phyloP scores from a whole-genome alignment of 257 asterid species.

The Lantana camara region DNA sequence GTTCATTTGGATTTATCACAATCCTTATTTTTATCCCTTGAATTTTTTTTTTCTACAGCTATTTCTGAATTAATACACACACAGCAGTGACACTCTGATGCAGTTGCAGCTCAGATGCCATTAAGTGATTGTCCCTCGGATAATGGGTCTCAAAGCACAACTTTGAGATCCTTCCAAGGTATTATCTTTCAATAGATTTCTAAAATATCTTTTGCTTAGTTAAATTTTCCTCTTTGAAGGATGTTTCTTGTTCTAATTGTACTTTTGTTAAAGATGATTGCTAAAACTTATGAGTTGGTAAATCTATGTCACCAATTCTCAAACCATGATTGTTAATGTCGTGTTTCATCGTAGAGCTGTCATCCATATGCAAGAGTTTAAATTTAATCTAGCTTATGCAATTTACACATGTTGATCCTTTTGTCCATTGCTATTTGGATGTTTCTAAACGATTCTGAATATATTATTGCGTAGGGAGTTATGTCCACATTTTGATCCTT shows the following conservation, averaged over 20 bases:
- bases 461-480: not conserved
- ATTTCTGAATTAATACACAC: slow-evolving; percentile 91
- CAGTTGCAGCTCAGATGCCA: slow-evolving; percentile 81
- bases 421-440: slow-evolving; percentile 8
- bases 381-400: slow-evolving; percentile 1
- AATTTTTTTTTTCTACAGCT: slow-evolving; percentile 55
- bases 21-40: slow-evolving; percentile 31
- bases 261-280: slow-evolving; percentile 21
- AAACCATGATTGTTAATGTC: slow-evolving; percentile 14
- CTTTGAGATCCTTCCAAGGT: slow-evolving; percentile 96
- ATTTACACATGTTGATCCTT: not conserved
- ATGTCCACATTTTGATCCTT: too few relatives aligned
- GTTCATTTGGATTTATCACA: slow-evolving; percentile 20
- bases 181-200: slow-evolving; percentile 26
- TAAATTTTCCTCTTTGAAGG: slow-evolving; percentile 11
- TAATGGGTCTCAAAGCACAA: slow-evolving; percentile 82
- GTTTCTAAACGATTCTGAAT: slow-evolving; percentile 3
- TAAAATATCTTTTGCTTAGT: slow-evolving; percentile 22
- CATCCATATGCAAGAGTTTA: slow-evolving; percentile 14
- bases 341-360: slow-evolving; percentile 20
- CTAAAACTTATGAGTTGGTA: slow-evolving; percentile 15
- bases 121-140: slow-evolving; percentile 84
- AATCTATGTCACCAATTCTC: slow-evolving; percentile 6
- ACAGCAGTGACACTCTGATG: slow-evolving; percentile 68
- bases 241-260: slow-evolving; percentile 17